Evolutionary conservation across 106 monocot species (phyloP), one percentile per base, ranked within the genome.

Genomic region (Acanthochlamys bracteata): DNA sequence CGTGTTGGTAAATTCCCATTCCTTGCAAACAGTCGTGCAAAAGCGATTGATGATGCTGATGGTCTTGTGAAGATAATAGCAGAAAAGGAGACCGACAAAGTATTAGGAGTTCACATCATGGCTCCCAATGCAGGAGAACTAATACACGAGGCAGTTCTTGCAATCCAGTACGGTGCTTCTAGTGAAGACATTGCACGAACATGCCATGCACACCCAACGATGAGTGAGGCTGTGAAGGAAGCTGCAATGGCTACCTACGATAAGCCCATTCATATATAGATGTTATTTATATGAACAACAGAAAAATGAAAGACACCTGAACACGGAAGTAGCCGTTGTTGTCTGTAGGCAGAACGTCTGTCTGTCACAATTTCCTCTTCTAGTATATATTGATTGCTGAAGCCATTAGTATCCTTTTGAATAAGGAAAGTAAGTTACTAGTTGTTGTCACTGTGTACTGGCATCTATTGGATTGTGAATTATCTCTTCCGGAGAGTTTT

Each of bases 191-290:
- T 95, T 24, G 94, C 94, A 9, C 77, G 94, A 22, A 95, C 94
- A 8, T 95, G 94, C 66, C 94, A 95, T 42, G 94, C 94, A 1
- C 94, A 95, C 60, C 94, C 94, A 2, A 95, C 94, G 0, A 78
- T 95, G 90, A 95, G 94, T 11, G 94, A 95, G 79, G 94, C 94
- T 20, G 64, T 95, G 74, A 95, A 95, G 83, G 94, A 95, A 58
- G 94, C 90, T 26, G 86, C 86, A 4, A 86, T 90, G 89, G 90
- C 86, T 13, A 95, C 90, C 21, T 95, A 90, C 15, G 86, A 86
- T 52, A 95, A 90, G 73, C 86, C 94, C 53, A 95, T 95, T 68
- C 94, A 95, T 53, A 90, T 95, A 8, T 95, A 72, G 66, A 33
- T 11, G 12, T 7, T 23, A 7, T 4, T 59, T 57, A 53, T 25